phyloP scores from a whole-genome alignment of 495 filamentous ascomycete genomes.

The Penicillium salamii region DNA sequence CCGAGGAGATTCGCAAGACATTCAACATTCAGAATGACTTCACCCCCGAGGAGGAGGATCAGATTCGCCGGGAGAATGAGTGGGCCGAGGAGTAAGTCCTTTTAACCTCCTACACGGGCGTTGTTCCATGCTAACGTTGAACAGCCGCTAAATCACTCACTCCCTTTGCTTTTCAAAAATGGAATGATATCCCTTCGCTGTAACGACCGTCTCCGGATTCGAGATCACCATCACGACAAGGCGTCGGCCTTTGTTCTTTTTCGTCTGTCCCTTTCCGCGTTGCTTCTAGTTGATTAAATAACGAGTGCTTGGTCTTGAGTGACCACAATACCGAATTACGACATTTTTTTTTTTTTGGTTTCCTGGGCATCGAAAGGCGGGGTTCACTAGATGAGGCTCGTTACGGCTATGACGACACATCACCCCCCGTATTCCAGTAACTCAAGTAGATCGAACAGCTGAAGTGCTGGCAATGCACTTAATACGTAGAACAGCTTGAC shows the following conservation, averaged over 20 bases:
- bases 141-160: constrained; percentile 34
- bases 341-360: neutral
- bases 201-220: neutral
- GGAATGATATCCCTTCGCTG: constrained; percentile 1
- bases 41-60: constrained; percentile 70
- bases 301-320: no score
- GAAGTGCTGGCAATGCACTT: neutral
- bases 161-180: constrained; percentile 1
- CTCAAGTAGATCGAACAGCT: neutral
- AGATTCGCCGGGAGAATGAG: constrained; percentile 69
- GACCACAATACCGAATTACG: no score
- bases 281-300: neutral
- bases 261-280: neutral
- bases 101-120: neutral
- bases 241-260: neutral
- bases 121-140: neutral
- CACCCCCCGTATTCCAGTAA: no score
- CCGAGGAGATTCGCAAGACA: constrained; percentile 72
- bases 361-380: neutral
- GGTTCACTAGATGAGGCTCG: neutral
- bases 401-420: neutral
- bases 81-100: constrained; percentile 66
- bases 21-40: constrained; percentile 77
- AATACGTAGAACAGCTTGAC: neutral
- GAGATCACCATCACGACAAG: neutral